phyloP scores from a whole-genome alignment of 331 rosid genomes.

The Spiraea crenata region DNA sequence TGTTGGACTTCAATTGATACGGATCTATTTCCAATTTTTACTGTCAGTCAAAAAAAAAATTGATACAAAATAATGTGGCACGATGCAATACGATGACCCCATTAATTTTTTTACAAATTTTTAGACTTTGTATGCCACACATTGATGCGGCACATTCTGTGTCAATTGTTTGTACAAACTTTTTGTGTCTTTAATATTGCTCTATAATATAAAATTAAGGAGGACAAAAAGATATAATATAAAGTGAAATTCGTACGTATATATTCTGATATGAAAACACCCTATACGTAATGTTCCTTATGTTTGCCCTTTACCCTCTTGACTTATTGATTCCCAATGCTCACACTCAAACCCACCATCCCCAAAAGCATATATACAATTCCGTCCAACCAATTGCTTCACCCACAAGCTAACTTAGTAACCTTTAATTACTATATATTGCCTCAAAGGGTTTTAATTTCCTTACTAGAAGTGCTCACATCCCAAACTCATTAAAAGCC shows the following conservation, averaged over 20 bases:
- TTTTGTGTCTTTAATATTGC: no score
- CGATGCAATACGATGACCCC: no score
- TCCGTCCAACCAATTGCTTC: conserved; percentile 53
- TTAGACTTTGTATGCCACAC: no score
- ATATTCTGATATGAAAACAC: conserved; percentile 44
- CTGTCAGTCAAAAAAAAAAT: no score
- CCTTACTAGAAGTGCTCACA: not conserved
- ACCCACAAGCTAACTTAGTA: conserved; percentile 49
- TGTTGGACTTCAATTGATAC: not conserved
- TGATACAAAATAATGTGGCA: no score
- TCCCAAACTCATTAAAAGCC: conserved; percentile 1
- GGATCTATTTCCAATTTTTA: no score
- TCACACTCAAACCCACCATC: conserved; percentile 36
- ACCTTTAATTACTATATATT: not conserved
- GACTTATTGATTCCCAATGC: conserved; percentile 52
- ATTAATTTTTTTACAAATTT: no score
- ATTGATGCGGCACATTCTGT: no score
- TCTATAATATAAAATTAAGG: not conserved
- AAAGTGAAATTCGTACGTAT: conserved; percentile 35
- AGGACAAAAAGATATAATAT: not conserved
- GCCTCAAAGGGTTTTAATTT: not conserved
- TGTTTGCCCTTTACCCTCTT: conserved; percentile 42
- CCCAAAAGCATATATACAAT: conserved; percentile 49
- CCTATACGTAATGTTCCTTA: conserved; percentile 32
- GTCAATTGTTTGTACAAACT: no score